phyloP scores from a whole-genome alignment of 441 rosid genomes.

The Croton setiger region DNA sequence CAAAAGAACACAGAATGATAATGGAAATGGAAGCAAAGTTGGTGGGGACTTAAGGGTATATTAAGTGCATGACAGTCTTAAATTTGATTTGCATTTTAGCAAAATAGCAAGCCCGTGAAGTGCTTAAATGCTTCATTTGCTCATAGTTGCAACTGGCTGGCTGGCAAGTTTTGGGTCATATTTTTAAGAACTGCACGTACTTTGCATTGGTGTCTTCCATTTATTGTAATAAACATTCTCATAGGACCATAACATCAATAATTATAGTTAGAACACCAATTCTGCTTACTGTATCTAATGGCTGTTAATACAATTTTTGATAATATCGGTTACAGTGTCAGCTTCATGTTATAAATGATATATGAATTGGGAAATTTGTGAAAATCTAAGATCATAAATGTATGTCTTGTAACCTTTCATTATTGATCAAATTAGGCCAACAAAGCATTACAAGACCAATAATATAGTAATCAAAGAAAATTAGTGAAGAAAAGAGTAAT shows the following conservation, averaged over 20 bases:
- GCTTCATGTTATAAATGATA: no score
- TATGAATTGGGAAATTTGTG: no score
- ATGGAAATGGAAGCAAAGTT: background rate
- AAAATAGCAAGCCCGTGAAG: slow-evolving; percentile 12
- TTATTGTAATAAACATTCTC: background rate
- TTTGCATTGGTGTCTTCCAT: background rate
- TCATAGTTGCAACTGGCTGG: slow-evolving; percentile 6
- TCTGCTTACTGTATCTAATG: no score
- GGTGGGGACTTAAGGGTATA: background rate
- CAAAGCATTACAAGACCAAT: background rate
- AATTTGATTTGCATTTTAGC: background rate
- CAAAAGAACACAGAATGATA: background rate
- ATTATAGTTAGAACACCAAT: no score
- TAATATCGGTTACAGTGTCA: no score
- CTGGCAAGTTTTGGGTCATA: background rate
- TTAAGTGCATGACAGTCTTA: slow-evolving; percentile 2
- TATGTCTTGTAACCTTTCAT: no score
- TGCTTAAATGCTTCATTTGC: slow-evolving; percentile 9
- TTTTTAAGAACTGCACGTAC: background rate
- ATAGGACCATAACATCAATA: no score
- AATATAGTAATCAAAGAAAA: background rate
- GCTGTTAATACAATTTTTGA: no score
- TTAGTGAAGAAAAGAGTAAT: background rate
- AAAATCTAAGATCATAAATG: no score
- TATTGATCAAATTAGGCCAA: background rate